A percentile compares a stretch with the other conserved stretches of the same genome.
phyloP scores from a whole-genome alignment of 192 early-diverging fungal species.

The Linnemannia schmuckeri region DNA sequence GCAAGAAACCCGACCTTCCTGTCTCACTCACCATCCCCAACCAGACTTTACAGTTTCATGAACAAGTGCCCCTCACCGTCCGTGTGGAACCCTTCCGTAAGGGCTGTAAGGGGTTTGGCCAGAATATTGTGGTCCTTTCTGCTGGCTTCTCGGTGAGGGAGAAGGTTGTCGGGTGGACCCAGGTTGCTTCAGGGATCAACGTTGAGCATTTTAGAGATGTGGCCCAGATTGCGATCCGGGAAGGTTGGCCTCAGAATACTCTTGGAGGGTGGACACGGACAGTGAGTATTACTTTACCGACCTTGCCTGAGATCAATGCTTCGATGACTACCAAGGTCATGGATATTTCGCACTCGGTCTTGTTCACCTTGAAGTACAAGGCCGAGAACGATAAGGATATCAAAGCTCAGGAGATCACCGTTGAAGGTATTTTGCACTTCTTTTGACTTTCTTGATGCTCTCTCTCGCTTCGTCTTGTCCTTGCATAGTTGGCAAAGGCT shows the following conservation, averaged over 20 bases:
- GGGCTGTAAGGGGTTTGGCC: not conserved
- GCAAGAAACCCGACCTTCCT: not conserved
- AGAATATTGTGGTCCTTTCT: not conserved
- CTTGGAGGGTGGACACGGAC: not conserved
- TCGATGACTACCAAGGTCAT: not conserved
- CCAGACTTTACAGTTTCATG: not conserved
- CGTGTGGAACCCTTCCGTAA: not conserved
- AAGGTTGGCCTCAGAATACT: not conserved
- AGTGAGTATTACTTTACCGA: not conserved
- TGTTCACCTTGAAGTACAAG: not conserved
- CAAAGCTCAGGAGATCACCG: not conserved
- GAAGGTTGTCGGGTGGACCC: not conserved
- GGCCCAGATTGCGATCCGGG: not conserved
- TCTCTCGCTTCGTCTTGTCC: no score
- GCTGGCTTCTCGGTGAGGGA: not conserved
- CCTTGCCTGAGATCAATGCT: not conserved
- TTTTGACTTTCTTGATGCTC: not conserved
- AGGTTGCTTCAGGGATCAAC: not conserved
- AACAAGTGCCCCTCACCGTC: not conserved
- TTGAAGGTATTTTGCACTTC: not conserved
- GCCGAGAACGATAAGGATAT: not conserved
- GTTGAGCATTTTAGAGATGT: not conserved
- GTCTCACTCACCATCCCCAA: slow-evolving; percentile 7
- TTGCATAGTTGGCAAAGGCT: no score
- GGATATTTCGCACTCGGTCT: not conserved